Evolutionary conservation across 768 basidiomycete species (phyloP).

Genomic region (Lanmaoa rubissima): DNA sequence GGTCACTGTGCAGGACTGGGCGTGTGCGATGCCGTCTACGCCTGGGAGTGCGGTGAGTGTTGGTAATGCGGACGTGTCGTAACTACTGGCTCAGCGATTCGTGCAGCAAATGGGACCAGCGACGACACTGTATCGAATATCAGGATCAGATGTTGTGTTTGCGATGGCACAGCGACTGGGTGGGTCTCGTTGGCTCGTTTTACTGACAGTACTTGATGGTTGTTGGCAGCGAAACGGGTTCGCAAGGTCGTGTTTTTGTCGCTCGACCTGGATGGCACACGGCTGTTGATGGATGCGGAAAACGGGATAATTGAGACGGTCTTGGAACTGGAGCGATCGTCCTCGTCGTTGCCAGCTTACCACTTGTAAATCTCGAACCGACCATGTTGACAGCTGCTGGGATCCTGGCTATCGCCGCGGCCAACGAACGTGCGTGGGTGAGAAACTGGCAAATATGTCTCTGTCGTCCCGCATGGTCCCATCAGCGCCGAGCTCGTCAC

Average conservation of each 20-base stretch:
- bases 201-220: neutral
- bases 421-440: slow-evolving; percentile 4
- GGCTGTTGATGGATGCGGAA: slow-evolving; percentile 56
- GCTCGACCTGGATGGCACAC: slow-evolving; percentile 57
- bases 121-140: no score
- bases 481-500: neutral
- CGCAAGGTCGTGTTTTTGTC: slow-evolving; percentile 71
- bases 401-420: neutral
- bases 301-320: slow-evolving; percentile 53
- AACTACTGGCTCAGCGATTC: no score
- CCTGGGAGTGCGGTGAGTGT: no score
- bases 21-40: no score
- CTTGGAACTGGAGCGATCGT: slow-evolving; percentile 33
- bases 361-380: slow-evolving; percentile 22
- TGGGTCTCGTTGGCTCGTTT: no score
- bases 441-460: neutral
- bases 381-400: slow-evolving; percentile 10
- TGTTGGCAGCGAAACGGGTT: slow-evolving; percentile 59
- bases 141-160: no score
- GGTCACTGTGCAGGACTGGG: no score
- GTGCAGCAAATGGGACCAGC: no score
- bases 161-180: no score
- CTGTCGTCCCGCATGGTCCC: neutral
- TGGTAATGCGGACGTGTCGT: no score
- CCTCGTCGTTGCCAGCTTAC: no score